Evolutionary conservation across 1,284 basidiomycete species (phyloP).

Genomic region (Ustilago lituana): DNA sequence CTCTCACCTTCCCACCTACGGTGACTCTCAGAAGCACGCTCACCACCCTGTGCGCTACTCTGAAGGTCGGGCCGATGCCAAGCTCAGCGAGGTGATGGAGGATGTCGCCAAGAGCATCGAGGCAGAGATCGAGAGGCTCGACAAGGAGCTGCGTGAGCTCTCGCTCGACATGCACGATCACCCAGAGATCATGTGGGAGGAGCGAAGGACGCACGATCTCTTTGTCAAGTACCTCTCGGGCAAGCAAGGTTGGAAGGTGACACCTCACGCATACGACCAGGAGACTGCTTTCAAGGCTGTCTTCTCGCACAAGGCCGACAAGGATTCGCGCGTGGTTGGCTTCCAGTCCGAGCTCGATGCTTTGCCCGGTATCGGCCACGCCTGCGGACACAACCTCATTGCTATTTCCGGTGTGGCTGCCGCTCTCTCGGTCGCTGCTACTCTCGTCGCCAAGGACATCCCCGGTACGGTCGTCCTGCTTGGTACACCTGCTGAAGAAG

Average conservation of each 20-base stretch:
- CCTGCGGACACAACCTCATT: constrained; percentile 85
- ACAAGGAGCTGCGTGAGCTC: constrained; percentile 62
- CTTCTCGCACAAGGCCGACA: constrained; percentile 68
- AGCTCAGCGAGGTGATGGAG: constrained; percentile 23
- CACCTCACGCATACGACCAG: constrained; percentile 58
- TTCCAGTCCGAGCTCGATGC: constrained; percentile 77
- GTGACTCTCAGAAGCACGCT: constrained; percentile 20
- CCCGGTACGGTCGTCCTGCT: constrained; percentile 80
- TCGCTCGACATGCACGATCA: constrained; percentile 65
- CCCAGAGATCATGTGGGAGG: constrained; percentile 65
- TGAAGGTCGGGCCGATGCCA: constrained; percentile 1
- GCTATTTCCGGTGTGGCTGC: constrained; percentile 81
- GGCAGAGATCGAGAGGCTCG: constrained; percentile 45
- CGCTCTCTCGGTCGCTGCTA: constrained; percentile 77
- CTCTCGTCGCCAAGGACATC: constrained; percentile 74
- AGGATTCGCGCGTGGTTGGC: constrained; percentile 53
- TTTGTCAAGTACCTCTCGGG: constrained; percentile 50
- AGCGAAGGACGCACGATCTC: constrained; percentile 57
- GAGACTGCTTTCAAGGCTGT: constrained; percentile 80
- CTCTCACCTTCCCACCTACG: constrained; percentile 32
- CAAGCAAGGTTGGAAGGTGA: constrained; percentile 60
- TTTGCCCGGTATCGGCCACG: constrained; percentile 70
- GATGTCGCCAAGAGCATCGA: constrained; percentile 51
- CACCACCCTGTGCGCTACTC: constrained; percentile 18
- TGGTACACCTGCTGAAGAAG: constrained; percentile 88